Base-by-base conservation (phyloP, 106 monocot genomes). In the Dendrobium chrysotoxum region DNA sequence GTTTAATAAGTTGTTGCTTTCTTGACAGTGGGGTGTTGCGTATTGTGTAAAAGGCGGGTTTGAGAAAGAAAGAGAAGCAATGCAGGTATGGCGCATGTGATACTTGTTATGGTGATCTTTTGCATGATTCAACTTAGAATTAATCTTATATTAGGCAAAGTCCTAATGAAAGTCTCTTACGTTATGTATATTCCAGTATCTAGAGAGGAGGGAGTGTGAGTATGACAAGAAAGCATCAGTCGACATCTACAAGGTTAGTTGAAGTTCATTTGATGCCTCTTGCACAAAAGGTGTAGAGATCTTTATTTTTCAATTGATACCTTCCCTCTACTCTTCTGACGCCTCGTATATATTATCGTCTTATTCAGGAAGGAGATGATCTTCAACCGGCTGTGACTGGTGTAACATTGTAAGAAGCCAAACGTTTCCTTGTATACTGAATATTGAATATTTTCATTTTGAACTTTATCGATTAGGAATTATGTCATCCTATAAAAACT, bases 161-260 rank as follows among this genome's bases (percentile, higher is more conserved):
- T 20, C 38, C 23, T 25, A 2, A 11, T 18, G 26, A 11, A 30
- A 73, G 25, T 50, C 50, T 50, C 61, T 40, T 81, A 3, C 28
- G 18, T 76, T 74, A 50, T 44, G 66, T 10, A 75, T 42, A 26
- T 76, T 82, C 78, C 87, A 95, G 95, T 95, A 89, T 87, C 72
- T 95, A 81, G 93, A 93, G 85, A 91, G 79, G 80, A 89, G 95
- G 81, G 95, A 95, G 86, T 93, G 93, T 18, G 95, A 95, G 75
- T 95, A 95, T 75, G 95, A 95, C 79, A 81, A 84, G 80, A 93
- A 95, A 72, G 77, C 87, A 38, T 79, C 76, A 20, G 82, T 95
- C 12, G 83, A 86, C 75, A 93, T 95, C 78, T 95, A 93, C 75
- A 84, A 82, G 91, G 95, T 95, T 57, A 77, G 55, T 65, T 65